Conservation (phyloP, 2,329 filamentous ascomycete genomes). For the Scopulariopsis brevicaulis region DNA sequence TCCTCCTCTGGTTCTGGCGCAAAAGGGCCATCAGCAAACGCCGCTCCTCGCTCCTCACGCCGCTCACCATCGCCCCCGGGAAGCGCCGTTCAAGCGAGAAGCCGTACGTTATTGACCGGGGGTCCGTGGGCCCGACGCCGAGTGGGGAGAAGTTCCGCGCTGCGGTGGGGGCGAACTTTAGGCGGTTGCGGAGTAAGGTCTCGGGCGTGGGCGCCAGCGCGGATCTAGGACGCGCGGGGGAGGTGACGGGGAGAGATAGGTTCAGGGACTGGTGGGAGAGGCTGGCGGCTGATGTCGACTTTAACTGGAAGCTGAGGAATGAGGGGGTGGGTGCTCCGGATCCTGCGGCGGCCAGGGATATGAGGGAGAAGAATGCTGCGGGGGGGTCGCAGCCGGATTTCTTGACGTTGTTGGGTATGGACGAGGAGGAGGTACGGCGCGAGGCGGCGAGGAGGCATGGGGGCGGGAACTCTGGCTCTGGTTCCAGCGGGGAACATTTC, state of each 20-base stretch:
- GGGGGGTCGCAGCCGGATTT: conserved; percentile 25
- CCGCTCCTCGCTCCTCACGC: conserved; percentile 36
- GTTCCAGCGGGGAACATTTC: conserved; percentile 18
- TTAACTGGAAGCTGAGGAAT: conserved; percentile 22
- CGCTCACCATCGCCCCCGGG: conserved; percentile 23
- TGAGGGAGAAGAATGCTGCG: conserved; percentile 11
- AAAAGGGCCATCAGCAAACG: conserved; percentile 28
- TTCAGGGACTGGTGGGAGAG: conserved; percentile 33
- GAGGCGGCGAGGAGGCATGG: conserved; percentile 23
- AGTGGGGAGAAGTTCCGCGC: conserved; percentile 27
- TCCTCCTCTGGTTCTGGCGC: conserved; percentile 39
- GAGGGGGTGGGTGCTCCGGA: conserved; percentile 15
- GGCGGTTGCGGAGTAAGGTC: conserved; percentile 22
- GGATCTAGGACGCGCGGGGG: conserved; percentile 8
- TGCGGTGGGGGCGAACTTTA: conserved; percentile 20
- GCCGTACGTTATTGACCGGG: conserved; percentile 29
- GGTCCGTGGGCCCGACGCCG: conserved; percentile 37
- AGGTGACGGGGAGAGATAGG: conserved; percentile 21
- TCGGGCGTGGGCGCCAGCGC: conserved; percentile 12
- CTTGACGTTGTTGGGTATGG: conserved; percentile 28
- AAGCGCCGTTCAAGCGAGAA: conserved; percentile 13
- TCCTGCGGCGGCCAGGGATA: conserved; percentile 14
- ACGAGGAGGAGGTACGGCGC: conserved; percentile 25
- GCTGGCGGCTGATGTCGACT: conserved; percentile 24
- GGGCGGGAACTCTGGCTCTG: conserved; percentile 19